Percentiles rank a stretch among this genome's conserved stretches.
Evolutionary conservation across 1,139 yeast species (phyloP).

Genomic region (Wickerhamomyces sp.): DNA sequence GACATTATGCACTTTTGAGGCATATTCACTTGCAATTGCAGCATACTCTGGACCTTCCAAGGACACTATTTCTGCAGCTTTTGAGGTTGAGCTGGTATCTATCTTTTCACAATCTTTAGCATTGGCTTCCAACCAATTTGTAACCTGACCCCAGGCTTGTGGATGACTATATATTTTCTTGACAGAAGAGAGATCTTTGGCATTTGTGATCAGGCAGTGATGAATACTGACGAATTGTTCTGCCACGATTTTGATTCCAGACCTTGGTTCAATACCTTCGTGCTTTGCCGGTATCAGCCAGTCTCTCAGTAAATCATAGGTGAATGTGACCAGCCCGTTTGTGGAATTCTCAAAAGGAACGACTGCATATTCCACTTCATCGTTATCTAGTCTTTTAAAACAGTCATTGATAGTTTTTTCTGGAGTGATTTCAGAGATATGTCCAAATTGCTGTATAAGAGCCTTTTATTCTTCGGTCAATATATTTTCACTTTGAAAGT

Average conservation of each 20-base stretch:
- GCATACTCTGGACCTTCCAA: slow-evolving; percentile 36
- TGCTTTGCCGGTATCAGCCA: slow-evolving; percentile 36
- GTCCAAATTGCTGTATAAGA: slow-evolving; percentile 68
- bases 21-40: slow-evolving; percentile 59
- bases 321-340: slow-evolving; percentile 86
- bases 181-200: slow-evolving; percentile 40
- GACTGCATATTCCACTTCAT: slow-evolving; percentile 61
- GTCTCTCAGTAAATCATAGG: slow-evolving; percentile 77
- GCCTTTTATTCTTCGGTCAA: slow-evolving; percentile 54
- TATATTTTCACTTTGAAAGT: neutral
- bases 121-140: slow-evolving; percentile 42
- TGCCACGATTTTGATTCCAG: slow-evolving; percentile 51
- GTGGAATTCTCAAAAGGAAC: slow-evolving; percentile 94
- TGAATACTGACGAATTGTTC: slow-evolving; percentile 82
- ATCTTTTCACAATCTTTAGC: slow-evolving; percentile 40
- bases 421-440: slow-evolving; percentile 22
- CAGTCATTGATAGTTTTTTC: slow-evolving; percentile 41
- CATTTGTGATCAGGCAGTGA: slow-evolving; percentile 64
- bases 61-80: slow-evolving; percentile 68
- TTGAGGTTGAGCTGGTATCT: slow-evolving; percentile 77
- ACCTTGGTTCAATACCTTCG: slow-evolving; percentile 8
- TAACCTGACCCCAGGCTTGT: slow-evolving; percentile 96
- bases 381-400: slow-evolving; percentile 44
- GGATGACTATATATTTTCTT: slow-evolving; percentile 82
- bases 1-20: slow-evolving; percentile 58